phyloP scores from a whole-genome alignment of 805 yeast genomes.

The Ogataea henricii region DNA sequence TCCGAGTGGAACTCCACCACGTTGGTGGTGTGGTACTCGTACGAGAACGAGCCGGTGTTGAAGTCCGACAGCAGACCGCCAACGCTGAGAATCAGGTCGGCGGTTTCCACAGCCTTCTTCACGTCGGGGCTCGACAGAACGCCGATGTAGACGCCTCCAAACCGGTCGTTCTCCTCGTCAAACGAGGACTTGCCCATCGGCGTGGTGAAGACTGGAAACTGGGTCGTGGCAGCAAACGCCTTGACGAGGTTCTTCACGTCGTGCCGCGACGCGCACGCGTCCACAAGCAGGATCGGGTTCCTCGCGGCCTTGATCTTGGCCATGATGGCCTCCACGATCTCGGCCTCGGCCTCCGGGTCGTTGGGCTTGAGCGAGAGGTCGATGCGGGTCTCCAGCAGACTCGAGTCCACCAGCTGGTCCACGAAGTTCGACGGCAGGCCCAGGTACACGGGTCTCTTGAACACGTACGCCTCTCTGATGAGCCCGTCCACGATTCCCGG shows the following conservation, averaged over 20 bases:
- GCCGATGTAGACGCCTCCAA: slow-evolving; percentile 87
- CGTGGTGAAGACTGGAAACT: slow-evolving; percentile 81
- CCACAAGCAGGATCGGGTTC: slow-evolving; percentile 77
- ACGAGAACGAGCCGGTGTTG: slow-evolving; percentile 87
- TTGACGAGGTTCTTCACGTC: slow-evolving; percentile 63
- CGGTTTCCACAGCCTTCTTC: slow-evolving; percentile 66
- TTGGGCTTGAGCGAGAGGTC: slow-evolving; percentile 60
- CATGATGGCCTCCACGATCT: slow-evolving; percentile 56
- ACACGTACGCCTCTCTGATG: slow-evolving; percentile 66
- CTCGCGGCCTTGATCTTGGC: slow-evolving; percentile 56
- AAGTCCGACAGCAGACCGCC: slow-evolving; percentile 87
- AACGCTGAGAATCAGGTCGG: slow-evolving; percentile 75
- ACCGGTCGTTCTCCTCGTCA: slow-evolving; percentile 70
- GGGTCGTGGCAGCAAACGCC: slow-evolving; percentile 62
- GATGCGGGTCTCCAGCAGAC: slow-evolving; percentile 61
- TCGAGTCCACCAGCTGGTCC: slow-evolving; percentile 60
- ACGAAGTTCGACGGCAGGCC: slow-evolving; percentile 83
- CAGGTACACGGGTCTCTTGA: slow-evolving; percentile 80
- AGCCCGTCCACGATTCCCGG: slow-evolving; percentile 73
- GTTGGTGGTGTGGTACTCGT: slow-evolving; percentile 72
- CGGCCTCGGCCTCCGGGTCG: slow-evolving; percentile 61
- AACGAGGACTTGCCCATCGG: slow-evolving; percentile 89
- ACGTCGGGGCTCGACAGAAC: slow-evolving; percentile 74
- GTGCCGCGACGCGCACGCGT: slow-evolving; percentile 87
- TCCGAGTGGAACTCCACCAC: slow-evolving; percentile 80